Evolutionary conservation across 208 protist genomes (phyloP).

Genomic region (Phytomonas francai): DNA sequence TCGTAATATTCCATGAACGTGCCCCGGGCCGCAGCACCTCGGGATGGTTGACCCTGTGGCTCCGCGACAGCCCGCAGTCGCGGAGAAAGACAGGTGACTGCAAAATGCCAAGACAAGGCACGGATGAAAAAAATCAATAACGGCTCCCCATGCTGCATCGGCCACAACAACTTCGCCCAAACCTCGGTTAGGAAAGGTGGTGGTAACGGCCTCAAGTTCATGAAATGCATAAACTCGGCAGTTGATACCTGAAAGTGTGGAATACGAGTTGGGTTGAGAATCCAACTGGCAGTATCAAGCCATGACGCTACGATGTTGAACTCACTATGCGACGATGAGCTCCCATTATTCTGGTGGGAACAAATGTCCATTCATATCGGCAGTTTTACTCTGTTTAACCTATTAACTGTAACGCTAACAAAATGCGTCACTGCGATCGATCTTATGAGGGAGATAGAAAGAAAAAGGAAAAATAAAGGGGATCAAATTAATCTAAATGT

Average conservation of each 20-base stretch:
- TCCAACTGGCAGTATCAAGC: slow-evolving; percentile 18
- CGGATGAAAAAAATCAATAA: slow-evolving; percentile 50
- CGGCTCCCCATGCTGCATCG: slow-evolving; percentile 42
- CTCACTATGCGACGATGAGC: neutral
- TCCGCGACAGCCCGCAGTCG: neutral
- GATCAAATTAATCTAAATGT: neutral
- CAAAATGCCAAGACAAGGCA: slow-evolving; percentile 35
- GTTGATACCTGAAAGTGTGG: slow-evolving; percentile 14
- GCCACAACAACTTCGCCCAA: slow-evolving; percentile 53
- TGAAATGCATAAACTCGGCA: slow-evolving; percentile 22
- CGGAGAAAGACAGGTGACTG: slow-evolving; percentile 12
- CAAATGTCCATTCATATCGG: neutral
- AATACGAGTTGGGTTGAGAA: slow-evolving; percentile 25
- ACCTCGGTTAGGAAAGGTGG: slow-evolving; percentile 29
- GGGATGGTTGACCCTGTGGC: neutral
- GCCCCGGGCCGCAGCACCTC: neutral
- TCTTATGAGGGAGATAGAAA: neutral
- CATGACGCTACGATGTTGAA: slow-evolving; percentile 10
- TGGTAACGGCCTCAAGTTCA: slow-evolving; percentile 21
- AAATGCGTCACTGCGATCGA: neutral
- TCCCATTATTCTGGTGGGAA: neutral
- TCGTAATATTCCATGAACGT: neutral
- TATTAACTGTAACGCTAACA: neutral
- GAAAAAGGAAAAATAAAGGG: neutral
- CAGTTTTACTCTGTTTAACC: neutral